Base-by-base conservation (phyloP, 768 basidiomycete species). In the Thelephora aurantiotincta region DNA sequence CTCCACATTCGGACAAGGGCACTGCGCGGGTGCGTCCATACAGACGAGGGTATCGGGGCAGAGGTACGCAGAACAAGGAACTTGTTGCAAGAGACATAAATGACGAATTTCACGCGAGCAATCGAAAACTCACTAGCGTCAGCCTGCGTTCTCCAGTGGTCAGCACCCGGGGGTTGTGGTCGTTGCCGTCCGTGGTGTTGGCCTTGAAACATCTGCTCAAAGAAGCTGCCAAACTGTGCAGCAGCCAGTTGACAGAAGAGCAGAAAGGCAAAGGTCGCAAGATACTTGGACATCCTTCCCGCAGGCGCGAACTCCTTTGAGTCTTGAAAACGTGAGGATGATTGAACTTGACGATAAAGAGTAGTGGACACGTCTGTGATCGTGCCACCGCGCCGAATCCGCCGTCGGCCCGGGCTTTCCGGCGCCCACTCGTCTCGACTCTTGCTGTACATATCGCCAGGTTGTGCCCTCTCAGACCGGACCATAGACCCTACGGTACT, bases 1-100 rank as follows among this genome's bases (percentile, higher is more conserved):
- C 57, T 88, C 74, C 6, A 70, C 65, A 55, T 80, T 70, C 3
- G 86, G 84, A 61, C 87, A 90, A 1, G 87, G 84, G 55, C 87
- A 90, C 37, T 84, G 74, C n/a, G 65, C 60, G 1, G 73, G 81
- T 43, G 62, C 64, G 1, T 62, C 52, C 9, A 82, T 86, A 52
- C 87, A 90, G 48, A 76, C 73, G 42, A 88, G 66, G 16, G 83
- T 87, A 41, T 71, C 67, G 11, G 83, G 86, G 58, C 87, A 89
- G 16, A 89, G 66, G 58, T 89, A 89, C 43, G 70, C 67, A 7
- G 82, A 72, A 58, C 87, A 90, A 23, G 76, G 60, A 3, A 85
- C 87, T 90, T 47, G 45, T 34, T 22, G 12, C 42, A 22, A 16
- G 33, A 20, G 11, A 26, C 5, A 47, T 45, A 1, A 13, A 35